Conservation (phyloP, 768 basidiomycete genomes). For the Chalciporus sphaerocephalus region DNA sequence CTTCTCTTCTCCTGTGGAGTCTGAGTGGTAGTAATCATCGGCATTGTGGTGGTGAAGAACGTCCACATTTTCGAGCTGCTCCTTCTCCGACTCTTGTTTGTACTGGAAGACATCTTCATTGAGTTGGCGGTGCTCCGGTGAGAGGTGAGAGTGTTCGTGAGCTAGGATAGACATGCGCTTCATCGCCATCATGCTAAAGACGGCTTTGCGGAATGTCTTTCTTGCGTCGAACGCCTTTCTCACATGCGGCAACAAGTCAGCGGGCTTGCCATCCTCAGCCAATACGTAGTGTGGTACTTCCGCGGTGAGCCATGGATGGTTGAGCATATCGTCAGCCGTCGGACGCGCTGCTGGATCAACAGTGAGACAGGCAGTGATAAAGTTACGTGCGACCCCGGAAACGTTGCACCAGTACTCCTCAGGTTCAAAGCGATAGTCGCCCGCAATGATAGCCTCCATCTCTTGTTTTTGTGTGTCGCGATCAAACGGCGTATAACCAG, state of each 20-base stretch:
- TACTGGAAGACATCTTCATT: constrained; percentile 58
- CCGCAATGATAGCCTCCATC: constrained; percentile 92
- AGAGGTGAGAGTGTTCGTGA: constrained; percentile 28
- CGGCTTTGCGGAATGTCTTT: constrained; percentile 85
- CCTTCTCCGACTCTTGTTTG: constrained; percentile 78
- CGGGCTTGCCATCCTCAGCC: constrained; percentile 51
- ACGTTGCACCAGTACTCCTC: constrained; percentile 85
- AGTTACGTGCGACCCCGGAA: constrained; percentile 76
- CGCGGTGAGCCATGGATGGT: constrained; percentile 66
- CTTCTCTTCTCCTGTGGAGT: not conserved
- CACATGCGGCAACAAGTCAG: constrained; percentile 83
- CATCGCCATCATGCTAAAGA: constrained; percentile 81
- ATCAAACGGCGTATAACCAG: constrained; percentile 95
- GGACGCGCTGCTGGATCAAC: constrained; percentile 77
- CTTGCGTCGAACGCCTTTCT: constrained; percentile 87
- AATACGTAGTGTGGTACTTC: constrained; percentile 66
- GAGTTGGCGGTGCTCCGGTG: constrained; percentile 45
- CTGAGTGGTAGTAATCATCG: constrained; percentile 4
- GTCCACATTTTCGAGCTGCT: constrained; percentile 34
- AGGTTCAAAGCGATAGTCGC: constrained; percentile 90
- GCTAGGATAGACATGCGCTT: constrained; percentile 66
- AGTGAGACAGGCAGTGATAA: constrained; percentile 79
- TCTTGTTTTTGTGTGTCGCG: constrained; percentile 83
- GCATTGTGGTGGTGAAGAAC: constrained; percentile 50
- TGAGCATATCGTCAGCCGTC: constrained; percentile 67